Conservation (phyloP, 257 asterid genomes). For the Solanum microdontum region DNA sequence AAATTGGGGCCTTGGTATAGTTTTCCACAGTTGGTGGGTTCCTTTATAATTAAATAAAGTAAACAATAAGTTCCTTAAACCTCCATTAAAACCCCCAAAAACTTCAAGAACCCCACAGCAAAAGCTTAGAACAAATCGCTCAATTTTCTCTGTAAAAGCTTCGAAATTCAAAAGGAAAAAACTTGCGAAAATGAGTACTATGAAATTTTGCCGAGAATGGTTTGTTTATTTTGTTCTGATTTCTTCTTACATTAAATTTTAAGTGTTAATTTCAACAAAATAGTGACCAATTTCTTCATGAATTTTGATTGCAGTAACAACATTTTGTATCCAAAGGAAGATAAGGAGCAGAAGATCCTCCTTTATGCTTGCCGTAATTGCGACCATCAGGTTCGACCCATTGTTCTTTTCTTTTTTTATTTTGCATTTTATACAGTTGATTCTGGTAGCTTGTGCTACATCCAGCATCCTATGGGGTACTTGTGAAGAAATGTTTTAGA, state of each 20-base stretch:
- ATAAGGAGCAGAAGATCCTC: conserved; percentile 64
- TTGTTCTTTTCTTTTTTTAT: background rate
- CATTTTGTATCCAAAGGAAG: conserved; percentile 79
- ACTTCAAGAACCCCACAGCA: background rate
- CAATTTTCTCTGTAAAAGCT: background rate
- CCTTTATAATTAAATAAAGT: background rate
- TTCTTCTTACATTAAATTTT: background rate
- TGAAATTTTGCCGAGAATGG: conserved; percentile 99
- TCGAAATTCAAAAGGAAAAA: background rate
- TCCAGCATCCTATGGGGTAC: background rate
- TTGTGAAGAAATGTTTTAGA: background rate
- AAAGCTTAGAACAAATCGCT: background rate
- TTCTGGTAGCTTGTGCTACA: background rate
- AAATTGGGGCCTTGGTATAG: background rate
- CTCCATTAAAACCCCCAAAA: background rate
- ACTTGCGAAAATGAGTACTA: conserved; percentile 71
- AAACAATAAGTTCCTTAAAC: background rate
- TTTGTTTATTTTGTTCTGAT: conserved; percentile 1
- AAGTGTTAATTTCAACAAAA: background rate
- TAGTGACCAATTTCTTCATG: background rate
- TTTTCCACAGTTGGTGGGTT: background rate
- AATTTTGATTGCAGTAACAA: conserved; percentile 39
- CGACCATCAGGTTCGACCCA: conserved; percentile 62
- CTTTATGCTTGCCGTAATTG: conserved; percentile 90
- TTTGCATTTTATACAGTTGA: background rate